Percentiles rank a stretch among this genome's conserved stretches.
Conservation (phyloP, 495 filamentous ascomycete genomes). For the Penicillium lividum region DNA sequence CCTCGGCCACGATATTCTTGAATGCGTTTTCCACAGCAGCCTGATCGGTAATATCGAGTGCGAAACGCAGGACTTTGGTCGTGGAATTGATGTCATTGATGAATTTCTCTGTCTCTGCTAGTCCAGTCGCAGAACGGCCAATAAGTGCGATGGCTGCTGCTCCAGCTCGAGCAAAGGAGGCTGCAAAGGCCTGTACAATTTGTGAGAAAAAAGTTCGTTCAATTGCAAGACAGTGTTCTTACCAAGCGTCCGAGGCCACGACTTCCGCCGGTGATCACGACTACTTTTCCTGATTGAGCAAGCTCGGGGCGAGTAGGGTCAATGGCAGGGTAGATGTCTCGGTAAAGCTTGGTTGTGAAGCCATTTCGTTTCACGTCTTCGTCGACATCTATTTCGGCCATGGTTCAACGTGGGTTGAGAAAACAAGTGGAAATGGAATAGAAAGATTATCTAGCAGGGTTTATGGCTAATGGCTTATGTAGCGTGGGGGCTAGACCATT, state of each 20-base stretch:
- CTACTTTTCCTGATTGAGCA: conserved; percentile 37
- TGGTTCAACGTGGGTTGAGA: neutral
- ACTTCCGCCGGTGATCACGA: conserved; percentile 42
- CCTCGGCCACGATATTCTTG: conserved; percentile 34
- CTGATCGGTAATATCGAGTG: conserved; percentile 34
- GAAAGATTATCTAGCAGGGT: neutral
- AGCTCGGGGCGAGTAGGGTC: conserved; percentile 31
- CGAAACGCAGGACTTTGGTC: conserved; percentile 27
- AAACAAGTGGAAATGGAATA: neutral
- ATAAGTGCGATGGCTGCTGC: conserved; percentile 23
- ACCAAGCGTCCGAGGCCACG: conserved; percentile 34
- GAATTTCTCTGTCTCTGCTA: conserved; percentile 20
- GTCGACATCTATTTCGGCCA: conserved; percentile 9
- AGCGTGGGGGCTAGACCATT: neutral
- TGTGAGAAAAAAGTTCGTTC: neutral
- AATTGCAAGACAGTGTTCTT: neutral
- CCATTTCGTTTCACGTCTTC: conserved; percentile 24
- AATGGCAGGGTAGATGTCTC: conserved; percentile 38
- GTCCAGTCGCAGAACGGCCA: conserved; percentile 26
- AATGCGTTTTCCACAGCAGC: conserved; percentile 34
- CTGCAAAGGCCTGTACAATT: conserved; percentile 11
- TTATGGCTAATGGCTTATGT: neutral
- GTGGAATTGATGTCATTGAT: conserved; percentile 25
- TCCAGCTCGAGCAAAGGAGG: conserved; percentile 17
- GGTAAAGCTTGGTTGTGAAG: conserved; percentile 25